A percentile compares a stretch with the other conserved stretches of the same genome.
phyloP scores from a whole-genome alignment of 2,329 filamentous ascomycete genomes.

The Epicoccum nigrum region DNA sequence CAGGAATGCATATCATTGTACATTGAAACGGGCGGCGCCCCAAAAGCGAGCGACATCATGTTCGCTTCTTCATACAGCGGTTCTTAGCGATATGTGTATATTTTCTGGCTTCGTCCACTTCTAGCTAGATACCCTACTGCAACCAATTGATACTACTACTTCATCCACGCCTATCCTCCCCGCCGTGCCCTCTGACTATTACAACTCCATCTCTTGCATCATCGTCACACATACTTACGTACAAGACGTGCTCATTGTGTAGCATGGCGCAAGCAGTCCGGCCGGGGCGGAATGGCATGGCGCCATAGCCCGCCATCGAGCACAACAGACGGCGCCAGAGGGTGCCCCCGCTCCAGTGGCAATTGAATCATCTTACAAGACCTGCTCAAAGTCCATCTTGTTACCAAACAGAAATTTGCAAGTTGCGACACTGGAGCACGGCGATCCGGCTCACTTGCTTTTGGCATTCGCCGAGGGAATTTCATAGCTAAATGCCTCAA shows the following conservation, averaged over 20 bases:
- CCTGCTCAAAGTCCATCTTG: too few relatives aligned
- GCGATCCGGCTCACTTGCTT: too few relatives aligned
- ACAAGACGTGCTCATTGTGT: slow-evolving; percentile 3
- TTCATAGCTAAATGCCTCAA: slow-evolving; percentile 13
- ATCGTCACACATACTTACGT: not conserved
- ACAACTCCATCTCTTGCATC: too few relatives aligned
- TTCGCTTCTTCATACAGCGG: not conserved
- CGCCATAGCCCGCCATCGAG: slow-evolving; percentile 4
- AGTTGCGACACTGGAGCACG: too few relatives aligned
- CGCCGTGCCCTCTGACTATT: too few relatives aligned
- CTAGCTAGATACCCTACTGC: slow-evolving; percentile 15
- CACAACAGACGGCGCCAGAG: too few relatives aligned
- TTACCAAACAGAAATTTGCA: too few relatives aligned
- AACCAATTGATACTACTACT: slow-evolving; percentile 1
- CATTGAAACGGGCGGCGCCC: slow-evolving; percentile 10
- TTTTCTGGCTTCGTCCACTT: slow-evolving; percentile 1
- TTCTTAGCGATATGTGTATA: not conserved
- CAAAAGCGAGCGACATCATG: slow-evolving; percentile 5
- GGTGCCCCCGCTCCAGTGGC: too few relatives aligned
- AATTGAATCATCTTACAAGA: not conserved
- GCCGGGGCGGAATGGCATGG: slow-evolving; percentile 8
- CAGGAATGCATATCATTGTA: not conserved
- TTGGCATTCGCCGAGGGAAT: not conserved
- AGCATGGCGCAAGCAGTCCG: slow-evolving; percentile 1
- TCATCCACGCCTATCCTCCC: too few relatives aligned